Percentiles rank a stretch among this genome's conserved stretches.
phyloP scores from a whole-genome alignment of 1,284 basidiomycete genomes.

The Vanrija humicola region DNA sequence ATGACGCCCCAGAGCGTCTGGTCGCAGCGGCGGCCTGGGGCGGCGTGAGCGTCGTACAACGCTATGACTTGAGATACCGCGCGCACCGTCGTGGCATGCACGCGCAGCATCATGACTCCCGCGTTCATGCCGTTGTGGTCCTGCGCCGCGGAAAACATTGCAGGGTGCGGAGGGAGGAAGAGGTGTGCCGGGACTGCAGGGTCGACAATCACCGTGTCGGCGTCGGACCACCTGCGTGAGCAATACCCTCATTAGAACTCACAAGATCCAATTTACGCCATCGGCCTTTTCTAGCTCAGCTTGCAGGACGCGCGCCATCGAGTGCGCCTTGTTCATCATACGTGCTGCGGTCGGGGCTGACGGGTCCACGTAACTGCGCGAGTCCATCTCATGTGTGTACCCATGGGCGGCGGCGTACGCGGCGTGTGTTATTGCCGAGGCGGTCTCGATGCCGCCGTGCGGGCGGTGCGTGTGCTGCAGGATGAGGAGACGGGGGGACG shows the following conservation, averaged over 20 bases:
- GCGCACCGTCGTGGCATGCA: background rate
- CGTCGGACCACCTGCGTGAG: conserved; percentile 4
- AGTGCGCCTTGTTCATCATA: conserved; percentile 10
- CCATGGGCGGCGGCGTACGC: conserved; percentile 3
- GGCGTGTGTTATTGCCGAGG: no score
- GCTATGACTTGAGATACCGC: background rate
- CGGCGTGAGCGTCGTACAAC: background rate
- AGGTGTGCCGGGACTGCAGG: conserved; percentile 4
- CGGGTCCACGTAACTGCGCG: background rate
- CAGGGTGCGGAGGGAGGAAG: conserved; percentile 5
- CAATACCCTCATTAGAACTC: background rate
- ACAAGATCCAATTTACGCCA: conserved; percentile 3
- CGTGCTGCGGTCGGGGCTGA: background rate
- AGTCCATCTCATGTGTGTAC: background rate
- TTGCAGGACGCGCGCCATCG: conserved; percentile 3
- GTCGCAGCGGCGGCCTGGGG: background rate
- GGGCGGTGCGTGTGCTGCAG: no score
- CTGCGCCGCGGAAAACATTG: conserved; percentile 4
- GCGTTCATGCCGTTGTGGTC: conserved; percentile 14
- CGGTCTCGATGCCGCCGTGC: no score
- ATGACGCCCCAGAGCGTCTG: background rate
- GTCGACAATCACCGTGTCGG: conserved; percentile 8
- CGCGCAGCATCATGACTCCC: conserved; percentile 5
- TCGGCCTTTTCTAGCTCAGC: background rate
- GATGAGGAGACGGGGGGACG: no score